These are phyloP conservation scores for Penicillium goetzii DNA, from an alignment of 495 filamentous ascomycete species.

Conservation along the genomic window DNA sequence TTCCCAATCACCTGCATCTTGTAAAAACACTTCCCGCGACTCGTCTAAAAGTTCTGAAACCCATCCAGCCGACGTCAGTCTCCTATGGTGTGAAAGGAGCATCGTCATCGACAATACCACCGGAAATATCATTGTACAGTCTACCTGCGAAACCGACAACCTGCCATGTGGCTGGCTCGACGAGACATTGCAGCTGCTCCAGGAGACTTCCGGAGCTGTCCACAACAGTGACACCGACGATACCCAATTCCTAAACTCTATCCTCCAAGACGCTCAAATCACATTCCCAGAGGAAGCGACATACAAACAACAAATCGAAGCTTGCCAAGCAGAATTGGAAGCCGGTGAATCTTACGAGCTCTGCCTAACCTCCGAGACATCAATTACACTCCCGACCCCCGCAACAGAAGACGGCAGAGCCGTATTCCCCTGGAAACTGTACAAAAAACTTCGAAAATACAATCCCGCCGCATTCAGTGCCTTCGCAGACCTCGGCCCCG, in stretches of 20 bases:
- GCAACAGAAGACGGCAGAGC: constrained; percentile 24
- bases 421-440: constrained; percentile 66
- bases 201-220: neutral
- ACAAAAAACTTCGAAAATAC: constrained; percentile 65
- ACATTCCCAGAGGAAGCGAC: constrained; percentile 53
- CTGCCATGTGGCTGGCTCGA: constrained; percentile 44
- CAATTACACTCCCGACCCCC: constrained; percentile 51
- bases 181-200: constrained; percentile 32
- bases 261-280: constrained; percentile 36
- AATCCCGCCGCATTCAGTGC: constrained; percentile 90
- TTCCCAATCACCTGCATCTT: constrained; percentile 8
- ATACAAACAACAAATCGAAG: constrained; percentile 66
- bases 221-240: constrained; percentile 18
- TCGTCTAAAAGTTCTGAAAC: constrained; percentile 28
- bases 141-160: constrained; percentile 45
- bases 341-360: constrained; percentile 91
- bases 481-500: constrained; percentile 69
- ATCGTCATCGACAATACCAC: constrained; percentile 76
- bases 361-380: constrained; percentile 79
- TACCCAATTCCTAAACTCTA: constrained; percentile 36
- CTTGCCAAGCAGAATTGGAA: constrained; percentile 71
- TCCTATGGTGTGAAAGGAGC: constrained; percentile 78
- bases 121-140: constrained; percentile 67
- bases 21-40: neutral
- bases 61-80: constrained; percentile 70